phyloP scores from a whole-genome alignment of 192 early-diverging fungal genomes.

The Backusella parvicylindrica region DNA sequence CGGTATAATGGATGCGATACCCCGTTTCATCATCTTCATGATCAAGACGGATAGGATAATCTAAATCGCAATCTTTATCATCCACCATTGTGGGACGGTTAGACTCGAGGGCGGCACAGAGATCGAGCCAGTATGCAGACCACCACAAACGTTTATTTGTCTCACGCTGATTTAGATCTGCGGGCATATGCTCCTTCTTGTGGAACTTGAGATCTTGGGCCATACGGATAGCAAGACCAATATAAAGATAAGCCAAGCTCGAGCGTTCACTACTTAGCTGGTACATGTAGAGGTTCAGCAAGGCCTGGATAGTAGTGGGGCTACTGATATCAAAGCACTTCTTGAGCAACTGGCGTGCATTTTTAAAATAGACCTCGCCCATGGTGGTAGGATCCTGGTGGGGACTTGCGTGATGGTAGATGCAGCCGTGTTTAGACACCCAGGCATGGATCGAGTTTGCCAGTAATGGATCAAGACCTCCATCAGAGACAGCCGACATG shows the following conservation, averaged over 20 bases:
- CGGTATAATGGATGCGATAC: slow-evolving; percentile 32
- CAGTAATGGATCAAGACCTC: slow-evolving; percentile 30
- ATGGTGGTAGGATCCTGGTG: slow-evolving; percentile 26
- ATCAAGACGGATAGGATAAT: slow-evolving; percentile 33
- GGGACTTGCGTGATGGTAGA: slow-evolving; percentile 29
- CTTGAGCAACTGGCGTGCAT: slow-evolving; percentile 38
- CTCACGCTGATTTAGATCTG: slow-evolving; percentile 32
- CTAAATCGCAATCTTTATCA: slow-evolving; percentile 41
- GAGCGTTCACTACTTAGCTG: slow-evolving; percentile 37
- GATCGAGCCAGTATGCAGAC: slow-evolving; percentile 42
- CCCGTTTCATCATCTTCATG: slow-evolving; percentile 37
- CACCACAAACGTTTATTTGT: slow-evolving; percentile 40
- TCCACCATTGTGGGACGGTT: slow-evolving; percentile 43
- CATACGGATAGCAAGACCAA: slow-evolving; percentile 42
- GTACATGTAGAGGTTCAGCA: slow-evolving; percentile 42
- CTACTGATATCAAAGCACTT: slow-evolving; percentile 42
- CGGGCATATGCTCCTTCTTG: slow-evolving; percentile 35
- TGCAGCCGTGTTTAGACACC: slow-evolving; percentile 38
- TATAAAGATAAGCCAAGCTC: slow-evolving; percentile 37
- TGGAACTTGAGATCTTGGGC: slow-evolving; percentile 42
- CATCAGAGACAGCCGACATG: slow-evolving; percentile 9
- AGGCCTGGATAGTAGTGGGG: slow-evolving; percentile 37
- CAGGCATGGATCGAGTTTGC: slow-evolving; percentile 40
- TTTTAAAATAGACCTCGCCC: slow-evolving; percentile 38
- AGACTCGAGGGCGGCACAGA: slow-evolving; percentile 39